Conservation (phyloP, 2,329 filamentous ascomycete genomes). For the Xylaria sp. region DNA sequence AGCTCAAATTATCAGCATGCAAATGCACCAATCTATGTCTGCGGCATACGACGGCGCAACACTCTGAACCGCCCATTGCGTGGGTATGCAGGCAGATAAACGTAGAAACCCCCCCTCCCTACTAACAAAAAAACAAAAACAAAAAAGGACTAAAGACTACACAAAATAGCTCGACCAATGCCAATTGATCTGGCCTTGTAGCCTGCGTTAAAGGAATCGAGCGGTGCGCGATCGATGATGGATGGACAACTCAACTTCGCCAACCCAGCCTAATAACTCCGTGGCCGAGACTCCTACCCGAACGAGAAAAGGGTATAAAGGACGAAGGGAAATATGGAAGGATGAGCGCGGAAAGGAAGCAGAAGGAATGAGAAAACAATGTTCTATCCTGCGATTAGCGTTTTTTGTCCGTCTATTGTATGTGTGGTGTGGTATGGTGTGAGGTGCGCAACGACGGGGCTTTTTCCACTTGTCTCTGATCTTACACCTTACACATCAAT, state of each 20-base stretch:
- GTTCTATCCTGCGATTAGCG: slow-evolving; percentile 24
- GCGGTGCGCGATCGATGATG: slow-evolving; percentile 17
- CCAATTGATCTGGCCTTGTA: slow-evolving; percentile 22
- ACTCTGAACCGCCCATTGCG: slow-evolving; percentile 1
- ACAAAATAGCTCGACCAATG: slow-evolving; percentile 12
- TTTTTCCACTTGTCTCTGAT: slow-evolving; percentile 29
- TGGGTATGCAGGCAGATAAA: slow-evolving; percentile 1
- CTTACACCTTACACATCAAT: slow-evolving; percentile 8
- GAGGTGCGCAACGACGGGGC: not conserved
- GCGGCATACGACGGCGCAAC: slow-evolving; percentile 14
- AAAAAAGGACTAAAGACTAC: not conserved
- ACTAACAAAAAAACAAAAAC: slow-evolving; percentile 6
- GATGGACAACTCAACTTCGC: slow-evolving; percentile 5
- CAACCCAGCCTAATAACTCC: slow-evolving; percentile 18
- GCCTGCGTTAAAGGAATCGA: slow-evolving; percentile 8
- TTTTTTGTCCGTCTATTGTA: slow-evolving; percentile 15
- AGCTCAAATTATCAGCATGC: slow-evolving; percentile 12
- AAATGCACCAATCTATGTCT: slow-evolving; percentile 8
- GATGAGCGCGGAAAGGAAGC: not conserved
- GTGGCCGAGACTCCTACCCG: slow-evolving; percentile 3
- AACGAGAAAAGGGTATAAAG: not conserved
- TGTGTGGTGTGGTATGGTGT: not conserved
- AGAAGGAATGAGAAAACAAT: not conserved
- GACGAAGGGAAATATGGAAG: not conserved
- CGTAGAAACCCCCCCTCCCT: not conserved